A percentile compares a stretch with the other conserved stretches of the same genome.
Evolutionary conservation across 2,329 filamentous ascomycete genomes (phyloP).

Genomic region (Sporothrix pallida): DNA sequence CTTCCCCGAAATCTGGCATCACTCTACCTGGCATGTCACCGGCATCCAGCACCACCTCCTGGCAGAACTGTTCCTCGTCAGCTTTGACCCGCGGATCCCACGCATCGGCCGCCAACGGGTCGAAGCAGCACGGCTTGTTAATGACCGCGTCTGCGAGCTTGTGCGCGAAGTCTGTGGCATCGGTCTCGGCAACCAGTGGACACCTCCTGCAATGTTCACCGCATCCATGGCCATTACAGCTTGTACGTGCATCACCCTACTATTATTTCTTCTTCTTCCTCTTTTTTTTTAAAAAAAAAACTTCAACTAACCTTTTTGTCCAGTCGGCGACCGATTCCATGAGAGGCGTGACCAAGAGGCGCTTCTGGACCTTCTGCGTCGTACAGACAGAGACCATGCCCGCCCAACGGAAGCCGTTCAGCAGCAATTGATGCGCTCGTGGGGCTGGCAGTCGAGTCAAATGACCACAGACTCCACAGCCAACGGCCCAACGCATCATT

Average conservation of each 20-base stretch:
- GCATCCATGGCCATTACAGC: slow-evolving; percentile 61
- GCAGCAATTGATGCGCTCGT: slow-evolving; percentile 42
- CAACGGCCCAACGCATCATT: not conserved
- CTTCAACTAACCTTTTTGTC: not conserved
- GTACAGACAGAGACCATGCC: slow-evolving; percentile 44
- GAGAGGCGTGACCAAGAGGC: slow-evolving; percentile 42
- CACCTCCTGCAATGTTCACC: slow-evolving; percentile 60
- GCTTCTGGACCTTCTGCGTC: slow-evolving; percentile 43
- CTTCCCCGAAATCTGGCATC: slow-evolving; percentile 65
- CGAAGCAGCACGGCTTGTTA: slow-evolving; percentile 33
- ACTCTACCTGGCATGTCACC: slow-evolving; percentile 63
- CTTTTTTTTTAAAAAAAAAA: no score
- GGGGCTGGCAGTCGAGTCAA: slow-evolving; percentile 39
- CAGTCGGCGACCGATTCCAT: slow-evolving; percentile 45
- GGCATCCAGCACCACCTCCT: slow-evolving; percentile 66
- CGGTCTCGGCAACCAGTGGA: slow-evolving; percentile 60
- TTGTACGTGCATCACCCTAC: slow-evolving; percentile 47
- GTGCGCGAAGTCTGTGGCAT: slow-evolving; percentile 64
- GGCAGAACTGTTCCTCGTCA: slow-evolving; percentile 61
- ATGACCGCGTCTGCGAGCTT: slow-evolving; percentile 51
- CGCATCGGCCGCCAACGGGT: slow-evolving; percentile 52
- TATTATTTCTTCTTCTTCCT: slow-evolving; percentile 26
- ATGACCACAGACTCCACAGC: not conserved
- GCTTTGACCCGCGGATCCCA: slow-evolving; percentile 61
- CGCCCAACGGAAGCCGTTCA: slow-evolving; percentile 45